Evolutionary conservation across 305 asterid genomes (phyloP).

Genomic region (Striga hermonthica): DNA sequence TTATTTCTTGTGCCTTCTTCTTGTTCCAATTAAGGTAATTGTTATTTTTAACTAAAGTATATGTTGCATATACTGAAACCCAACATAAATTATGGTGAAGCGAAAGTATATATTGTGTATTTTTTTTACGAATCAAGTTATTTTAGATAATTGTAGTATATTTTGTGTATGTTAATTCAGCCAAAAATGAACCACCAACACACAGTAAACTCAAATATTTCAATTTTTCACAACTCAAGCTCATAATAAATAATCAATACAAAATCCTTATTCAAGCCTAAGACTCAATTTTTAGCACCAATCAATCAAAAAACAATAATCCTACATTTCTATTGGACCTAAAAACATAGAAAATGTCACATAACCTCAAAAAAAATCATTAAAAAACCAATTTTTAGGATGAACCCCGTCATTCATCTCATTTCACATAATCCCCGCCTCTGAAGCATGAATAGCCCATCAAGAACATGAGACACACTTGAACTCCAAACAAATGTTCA

Average conservation of each 20-base stretch:
- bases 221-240: not conserved
- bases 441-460: conserved; percentile 90
- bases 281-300: not conserved
- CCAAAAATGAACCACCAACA: not conserved
- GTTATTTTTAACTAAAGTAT: no score
- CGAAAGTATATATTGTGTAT: no score
- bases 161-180: not conserved
- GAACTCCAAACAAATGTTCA: conserved; percentile 77
- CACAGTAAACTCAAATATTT: no score
- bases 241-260: not conserved
- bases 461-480: conserved; percentile 75
- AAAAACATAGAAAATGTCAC: conserved; percentile 27
- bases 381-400: conserved; percentile 51
- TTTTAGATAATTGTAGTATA: no score
- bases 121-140: no score
- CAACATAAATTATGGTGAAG: not conserved
- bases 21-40: no score
- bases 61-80: no score
- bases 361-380: not conserved
- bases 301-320: conserved; percentile 18
- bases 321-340: not conserved
- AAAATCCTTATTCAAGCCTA: not conserved
- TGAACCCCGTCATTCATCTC: conserved; percentile 66
- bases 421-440: conserved; percentile 66
- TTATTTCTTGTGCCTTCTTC: no score